These are phyloP conservation scores for Aspergillus puulaauensis DNA, from an alignment of 2,329 filamentous ascomycete species.

Conservation along the genomic window DNA sequence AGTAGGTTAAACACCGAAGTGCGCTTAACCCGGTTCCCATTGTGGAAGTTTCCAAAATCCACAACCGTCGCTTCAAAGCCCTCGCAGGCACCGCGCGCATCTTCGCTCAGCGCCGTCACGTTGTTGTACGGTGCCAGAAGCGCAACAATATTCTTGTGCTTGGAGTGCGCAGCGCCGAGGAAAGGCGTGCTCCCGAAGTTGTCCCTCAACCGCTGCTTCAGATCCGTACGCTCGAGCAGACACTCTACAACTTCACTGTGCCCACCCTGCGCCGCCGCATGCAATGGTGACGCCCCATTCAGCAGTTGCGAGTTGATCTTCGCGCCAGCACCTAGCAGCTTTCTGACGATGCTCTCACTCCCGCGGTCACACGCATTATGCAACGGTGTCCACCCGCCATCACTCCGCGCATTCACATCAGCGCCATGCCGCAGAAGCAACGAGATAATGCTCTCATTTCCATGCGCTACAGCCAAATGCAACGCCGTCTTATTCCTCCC, in stretches of 20 bases:
- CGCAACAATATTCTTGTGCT: constrained; percentile 36
- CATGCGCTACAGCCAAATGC: constrained; percentile 51
- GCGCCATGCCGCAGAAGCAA: constrained; percentile 47
- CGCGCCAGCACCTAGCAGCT: constrained; percentile 41
- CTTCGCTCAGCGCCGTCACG: constrained; percentile 33
- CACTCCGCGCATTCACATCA: constrained; percentile 48
- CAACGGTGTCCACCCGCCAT: constrained; percentile 54
- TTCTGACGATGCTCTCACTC: constrained; percentile 43
- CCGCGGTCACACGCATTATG: constrained; percentile 56
- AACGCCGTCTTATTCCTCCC: constrained; percentile 46
- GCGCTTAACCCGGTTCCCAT: constrained; percentile 47
- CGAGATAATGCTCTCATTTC: constrained; percentile 35
- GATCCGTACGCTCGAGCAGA: constrained; percentile 31
- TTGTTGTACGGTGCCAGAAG: constrained; percentile 40
- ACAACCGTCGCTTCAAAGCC: constrained; percentile 55
- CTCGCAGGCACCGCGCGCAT: constrained; percentile 47
- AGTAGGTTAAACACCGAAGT: constrained; percentile 53
- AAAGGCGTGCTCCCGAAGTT: constrained; percentile 44
- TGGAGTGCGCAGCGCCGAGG: constrained; percentile 41
- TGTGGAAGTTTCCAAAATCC: constrained; percentile 50
- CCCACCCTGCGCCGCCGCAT: constrained; percentile 41
- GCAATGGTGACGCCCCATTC: constrained; percentile 40
- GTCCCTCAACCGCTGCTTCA: constrained; percentile 35
- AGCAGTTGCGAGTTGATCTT: constrained; percentile 39
- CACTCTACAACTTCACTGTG: constrained; percentile 38